Evolutionary conservation across 2,329 filamentous ascomycete species (phyloP).

Genomic region (Colletotrichum liriopes): DNA sequence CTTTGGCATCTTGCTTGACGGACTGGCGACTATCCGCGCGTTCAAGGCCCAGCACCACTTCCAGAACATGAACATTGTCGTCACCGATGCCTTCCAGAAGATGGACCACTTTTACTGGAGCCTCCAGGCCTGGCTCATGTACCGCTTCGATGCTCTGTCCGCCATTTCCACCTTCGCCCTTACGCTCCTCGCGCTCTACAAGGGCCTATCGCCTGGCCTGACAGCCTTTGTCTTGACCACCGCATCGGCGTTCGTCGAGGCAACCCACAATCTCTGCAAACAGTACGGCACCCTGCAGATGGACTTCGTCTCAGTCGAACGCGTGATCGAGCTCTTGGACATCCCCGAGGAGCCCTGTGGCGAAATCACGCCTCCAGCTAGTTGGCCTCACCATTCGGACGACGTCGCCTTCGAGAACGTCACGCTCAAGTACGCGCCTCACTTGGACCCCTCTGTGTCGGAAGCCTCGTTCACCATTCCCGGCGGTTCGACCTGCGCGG

Average conservation of each 20-base stretch:
- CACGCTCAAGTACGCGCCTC: constrained; percentile 84
- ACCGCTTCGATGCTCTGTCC: constrained; percentile 82
- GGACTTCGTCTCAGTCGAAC: constrained; percentile 92
- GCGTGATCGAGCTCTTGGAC: constrained; percentile 85
- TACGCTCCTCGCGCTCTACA: constrained; percentile 81
- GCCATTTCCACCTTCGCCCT: constrained; percentile 81
- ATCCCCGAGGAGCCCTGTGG: constrained; percentile 83
- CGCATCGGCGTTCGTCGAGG: constrained; percentile 77
- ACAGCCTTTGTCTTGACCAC: constrained; percentile 88
- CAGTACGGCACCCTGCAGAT: constrained; percentile 90
- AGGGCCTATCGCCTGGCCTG: constrained; percentile 81
- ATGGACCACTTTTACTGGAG: constrained; percentile 98
- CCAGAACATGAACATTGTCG: constrained; percentile 83
- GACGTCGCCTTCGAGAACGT: constrained; percentile 84
- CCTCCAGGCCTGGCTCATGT: constrained; percentile 87
- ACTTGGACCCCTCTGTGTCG: constrained; percentile 80
- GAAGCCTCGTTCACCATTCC: constrained; percentile 82
- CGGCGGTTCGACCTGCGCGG: constrained; percentile 71
- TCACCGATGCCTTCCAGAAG: constrained; percentile 91
- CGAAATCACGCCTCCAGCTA: constrained; percentile 77
- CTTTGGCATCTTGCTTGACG: constrained; percentile 89
- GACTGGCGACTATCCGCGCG: constrained; percentile 88
- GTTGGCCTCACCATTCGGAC: constrained; percentile 82
- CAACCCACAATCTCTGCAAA: constrained; percentile 82
- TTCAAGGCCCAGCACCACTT: constrained; percentile 86